A percentile compares a stretch with the other conserved stretches of the same genome.
These are phyloP conservation scores for Hirsutella minnesotensis DNA, from an alignment of 2,329 filamentous ascomycete species.

Conservation along the genomic window DNA sequence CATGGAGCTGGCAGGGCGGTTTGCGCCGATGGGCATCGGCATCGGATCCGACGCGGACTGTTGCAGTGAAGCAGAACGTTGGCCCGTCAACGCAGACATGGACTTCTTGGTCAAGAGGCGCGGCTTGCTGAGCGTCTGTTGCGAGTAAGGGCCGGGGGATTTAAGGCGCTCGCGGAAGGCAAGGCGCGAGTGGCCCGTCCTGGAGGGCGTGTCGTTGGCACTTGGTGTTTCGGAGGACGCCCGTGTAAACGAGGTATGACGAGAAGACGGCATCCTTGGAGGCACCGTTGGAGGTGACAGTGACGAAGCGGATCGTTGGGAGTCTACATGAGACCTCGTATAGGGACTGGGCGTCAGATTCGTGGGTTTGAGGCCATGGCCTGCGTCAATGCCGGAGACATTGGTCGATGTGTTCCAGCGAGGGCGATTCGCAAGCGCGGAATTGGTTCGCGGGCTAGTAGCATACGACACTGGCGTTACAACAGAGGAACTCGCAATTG, in stretches of 20 bases:
- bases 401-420: conserved; percentile 64
- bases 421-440: conserved; percentile 45
- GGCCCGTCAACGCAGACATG: conserved; percentile 25
- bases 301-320: conserved; percentile 29
- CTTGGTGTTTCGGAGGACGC: conserved; percentile 35
- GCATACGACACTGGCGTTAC: conserved; percentile 29
- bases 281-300: conserved; percentile 26
- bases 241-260: conserved; percentile 36
- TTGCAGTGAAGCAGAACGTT: conserved; percentile 42
- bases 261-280: conserved; percentile 36
- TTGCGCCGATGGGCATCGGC: conserved; percentile 16
- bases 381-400: conserved; percentile 40
- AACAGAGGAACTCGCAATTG: conserved; percentile 36
- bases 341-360: conserved; percentile 48
- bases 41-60: conserved; percentile 25
- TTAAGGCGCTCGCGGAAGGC: conserved; percentile 1
- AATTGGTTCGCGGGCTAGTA: conserved; percentile 29
- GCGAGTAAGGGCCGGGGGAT: conserved; percentile 35
- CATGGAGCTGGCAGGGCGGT: conserved; percentile 45
- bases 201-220: conserved; percentile 32
- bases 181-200: conserved; percentile 31
- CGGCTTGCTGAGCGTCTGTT: conserved; percentile 32
- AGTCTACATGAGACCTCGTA: conserved; percentile 30
- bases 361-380: conserved; percentile 55
- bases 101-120: conserved; percentile 32